Evolutionary conservation across 306 rosid genomes (phyloP), one percentile per base, ranked within the genome.

Genomic region (Prunus campanulata): DNA sequence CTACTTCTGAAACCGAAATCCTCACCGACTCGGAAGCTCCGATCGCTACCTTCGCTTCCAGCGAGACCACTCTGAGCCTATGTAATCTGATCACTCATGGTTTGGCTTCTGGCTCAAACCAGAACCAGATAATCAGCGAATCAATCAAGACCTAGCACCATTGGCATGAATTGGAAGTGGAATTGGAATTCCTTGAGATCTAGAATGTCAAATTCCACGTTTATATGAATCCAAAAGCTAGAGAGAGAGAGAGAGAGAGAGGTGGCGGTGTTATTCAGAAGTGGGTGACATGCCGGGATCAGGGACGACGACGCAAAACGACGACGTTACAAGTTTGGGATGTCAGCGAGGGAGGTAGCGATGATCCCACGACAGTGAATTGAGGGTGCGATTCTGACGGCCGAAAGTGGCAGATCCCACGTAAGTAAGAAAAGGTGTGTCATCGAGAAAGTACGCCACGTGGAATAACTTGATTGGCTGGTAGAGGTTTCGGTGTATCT

Each of bases 11-110:
- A 52, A 52, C 64, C 68, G 78, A 57, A 61, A 50, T 55, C 74
- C 74, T 74, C 74, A 79, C 77, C 69, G 42, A 72, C 67, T 84
- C 85, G 88, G 89, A 86, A 91, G 96, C 94, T 85, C 78, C 69
- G 88, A 85, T 81, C 52, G 73, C 48, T 84, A 82, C 81, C 88
- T 66, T 74, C 69, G 88, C 94, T 91, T 83, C 93, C 87, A 62
- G 83, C 85, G 62, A 86, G 87, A 87, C 80, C 82, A 66, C 61
- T 50, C 54, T 19, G 55, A 39, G 48, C 77, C 85, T 91, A 84
- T 63, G 85, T 81, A 35, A 86, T 83, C 77, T 73, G 86, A 68
- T 63, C 83, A 79, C 15, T 82, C 97, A 88, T 87, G 78, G 74
- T 79, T 70, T 39, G 10, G 44, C 44, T 39, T 8, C 44, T 39